Evolutionary conservation across 192 early-diverging fungal species (phyloP), one percentile per base, ranked within the genome.

Genomic region (Coemansia sp.): DNA sequence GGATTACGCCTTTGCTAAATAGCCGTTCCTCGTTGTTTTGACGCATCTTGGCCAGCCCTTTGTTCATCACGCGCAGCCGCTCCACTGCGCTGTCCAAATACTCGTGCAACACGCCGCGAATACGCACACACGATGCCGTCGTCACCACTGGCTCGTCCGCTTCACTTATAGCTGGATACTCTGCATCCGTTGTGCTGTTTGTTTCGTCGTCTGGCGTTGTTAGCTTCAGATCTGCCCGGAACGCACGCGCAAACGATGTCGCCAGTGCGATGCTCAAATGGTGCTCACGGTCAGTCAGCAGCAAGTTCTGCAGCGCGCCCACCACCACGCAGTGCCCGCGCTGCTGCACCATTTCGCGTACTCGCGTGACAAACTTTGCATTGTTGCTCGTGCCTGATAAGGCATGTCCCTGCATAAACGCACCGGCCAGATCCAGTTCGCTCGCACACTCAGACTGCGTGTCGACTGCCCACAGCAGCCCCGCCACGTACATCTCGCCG

Each of bases 401-500:
- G 32, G 8, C 48, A 49, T 71, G 58, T 7, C 68, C 55, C 4
- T 68, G 59, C 61, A 61, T 50, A 56, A 81, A 75, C 29, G 73
- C 78, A 20, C 66, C 51, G 4, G 63, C 50, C 3, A 62, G 65
- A 54, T 75, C 69, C n/a, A 81, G 51, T 5, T 67, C 78, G 18
- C 64, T 69, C 11, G 54, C 61, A 39, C 62, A 73, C 3, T 45
- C 65, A 0, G 78, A 52, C 35, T 71, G 45, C 12, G 69, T 50
- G 47, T 83, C 82, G 11, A 83, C 29, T 11, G 76, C 76, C 69
- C 73, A 83, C 27, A 91, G 67, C 14, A 98, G 82, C 1, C 91
- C 92, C 7, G 86, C 86, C 14, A 94, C 69, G 82, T 92, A 94
- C 41, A 98, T 85, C 49, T 99, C 96, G 7, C 83, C 78, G 3